Evolutionary conservation across 257 asterid genomes (phyloP).

Genomic region (Knoxia roxburghii): DNA sequence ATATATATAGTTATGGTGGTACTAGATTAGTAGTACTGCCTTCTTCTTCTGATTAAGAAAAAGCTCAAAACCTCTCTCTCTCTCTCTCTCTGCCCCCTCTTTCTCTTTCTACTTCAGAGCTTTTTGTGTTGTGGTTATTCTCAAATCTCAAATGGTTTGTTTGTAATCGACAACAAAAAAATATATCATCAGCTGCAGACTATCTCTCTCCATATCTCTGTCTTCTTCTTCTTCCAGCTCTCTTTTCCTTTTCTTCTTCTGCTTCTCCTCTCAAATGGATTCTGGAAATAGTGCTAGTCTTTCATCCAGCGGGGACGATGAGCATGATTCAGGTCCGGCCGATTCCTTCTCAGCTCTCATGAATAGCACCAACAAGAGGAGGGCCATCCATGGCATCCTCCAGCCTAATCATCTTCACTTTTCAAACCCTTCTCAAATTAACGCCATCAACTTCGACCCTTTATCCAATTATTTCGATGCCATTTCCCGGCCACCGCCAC

Average conservation of each 20-base stretch:
- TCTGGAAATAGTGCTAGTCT: slow-evolving; percentile 64
- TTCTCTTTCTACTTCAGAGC: slow-evolving; percentile 14
- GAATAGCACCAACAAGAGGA: slow-evolving; percentile 8
- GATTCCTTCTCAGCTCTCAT: slow-evolving; percentile 28
- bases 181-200: slow-evolving; percentile 26
- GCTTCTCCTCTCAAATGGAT: slow-evolving; percentile 33
- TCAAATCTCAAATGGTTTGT: slow-evolving; percentile 26
- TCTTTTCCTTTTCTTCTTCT: background rate
- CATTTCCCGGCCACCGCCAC: slow-evolving; percentile 10
- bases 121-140: slow-evolving; percentile 13
- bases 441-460: slow-evolving; percentile 38
- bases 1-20: too few species aligned
- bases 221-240: background rate
- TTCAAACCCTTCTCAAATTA: background rate
- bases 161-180: slow-evolving; percentile 20
- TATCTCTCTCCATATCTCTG: slow-evolving; percentile 33
- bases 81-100: too few species aligned
- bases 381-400: background rate
- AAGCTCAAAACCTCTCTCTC: too few species aligned
- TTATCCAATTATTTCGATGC: slow-evolving; percentile 35
- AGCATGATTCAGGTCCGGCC: slow-evolving; percentile 57
- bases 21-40: slow-evolving; percentile 19
- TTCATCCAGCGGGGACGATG: slow-evolving; percentile 75
- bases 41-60: slow-evolving; percentile 15
- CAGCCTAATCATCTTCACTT: background rate